Percentiles rank a stretch among this genome's conserved stretches.
These are phyloP conservation scores for Verticillium tricorpus DNA, from an alignment of 2,329 filamentous ascomycete genomes.

Conservation along the genomic window DNA sequence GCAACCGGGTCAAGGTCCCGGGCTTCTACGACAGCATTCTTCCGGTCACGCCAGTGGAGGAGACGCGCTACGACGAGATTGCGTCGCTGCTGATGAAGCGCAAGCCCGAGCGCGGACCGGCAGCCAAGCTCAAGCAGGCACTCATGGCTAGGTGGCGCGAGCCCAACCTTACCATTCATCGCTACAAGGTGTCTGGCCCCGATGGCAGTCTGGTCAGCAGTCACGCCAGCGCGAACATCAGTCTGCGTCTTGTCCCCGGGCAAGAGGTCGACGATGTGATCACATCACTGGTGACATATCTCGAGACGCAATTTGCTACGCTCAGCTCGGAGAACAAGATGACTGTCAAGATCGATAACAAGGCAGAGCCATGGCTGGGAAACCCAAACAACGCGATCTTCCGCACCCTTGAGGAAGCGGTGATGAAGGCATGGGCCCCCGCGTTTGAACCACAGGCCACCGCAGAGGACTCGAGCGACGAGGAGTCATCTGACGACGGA, in stretches of 20 bases:
- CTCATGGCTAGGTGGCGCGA: constrained; percentile 95
- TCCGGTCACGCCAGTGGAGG: constrained; percentile 69
- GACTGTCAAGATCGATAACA: constrained; percentile 80
- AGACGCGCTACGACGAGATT: constrained; percentile 79
- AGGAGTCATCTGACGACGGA: constrained; percentile 4
- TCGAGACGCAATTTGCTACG: constrained; percentile 65
- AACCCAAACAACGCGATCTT: constrained; percentile 90
- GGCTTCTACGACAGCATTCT: constrained; percentile 85
- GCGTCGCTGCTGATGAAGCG: constrained; percentile 69
- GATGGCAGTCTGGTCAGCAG: constrained; percentile 90
- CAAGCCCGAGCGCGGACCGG: constrained; percentile 55
- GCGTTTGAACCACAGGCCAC: constrained; percentile 28
- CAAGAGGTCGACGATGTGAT: constrained; percentile 82
- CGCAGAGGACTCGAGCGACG: constrained; percentile 8
- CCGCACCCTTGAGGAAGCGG: constrained; percentile 77
- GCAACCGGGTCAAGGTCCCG: constrained; percentile 79
- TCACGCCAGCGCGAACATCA: constrained; percentile 82
- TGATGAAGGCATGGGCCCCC: constrained; percentile 78
- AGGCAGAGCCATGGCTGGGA: constrained; percentile 93
- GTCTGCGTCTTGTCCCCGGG: constrained; percentile 86
- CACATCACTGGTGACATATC: constrained; percentile 59
- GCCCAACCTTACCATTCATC: constrained; percentile 88
- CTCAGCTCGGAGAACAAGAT: constrained; percentile 80
- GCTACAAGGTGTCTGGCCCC: constrained; percentile 87
- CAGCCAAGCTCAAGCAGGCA: constrained; percentile 71